Evolutionary conservation across 371 early-diverging fungal genomes (phyloP), one percentile per base, ranked within the genome.

Genomic region (Saksenaea oblongispora): DNA sequence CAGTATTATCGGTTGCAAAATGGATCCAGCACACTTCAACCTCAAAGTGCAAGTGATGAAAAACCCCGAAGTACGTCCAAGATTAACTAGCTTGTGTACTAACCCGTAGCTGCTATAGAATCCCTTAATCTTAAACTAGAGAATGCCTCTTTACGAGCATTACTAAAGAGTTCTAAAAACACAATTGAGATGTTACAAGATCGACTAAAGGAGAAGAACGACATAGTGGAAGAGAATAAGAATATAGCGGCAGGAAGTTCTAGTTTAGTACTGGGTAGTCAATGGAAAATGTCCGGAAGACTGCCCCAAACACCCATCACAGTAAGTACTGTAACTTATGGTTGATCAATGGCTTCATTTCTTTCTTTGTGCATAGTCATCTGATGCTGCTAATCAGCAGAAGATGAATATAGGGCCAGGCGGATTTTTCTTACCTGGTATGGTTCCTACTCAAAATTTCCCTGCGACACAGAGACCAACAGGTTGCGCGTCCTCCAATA

Each of bases 171-270:
- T 13, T 80, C 81, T 0, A 69, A 69, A 34, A 71, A 69, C 14
- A 78, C 78, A 0, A 78, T 80, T 64, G 56, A 70, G 17, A 72
- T 72, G 69, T 44, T 80, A 14, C 76, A 80, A 58, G 71, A 74
- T 14, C 63, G 65, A 39, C 62, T 80, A 9, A 62, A 58, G 51
- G 68, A 72, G 34, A 66, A 72, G 28, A 56, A 71, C 42, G 54
- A 58, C 18, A 54, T 53, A 44, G 41, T 39, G 14, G 67, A 65
- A 17, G 22, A 22, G 15, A 62, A 35, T 18, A 55, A 54, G 4
- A 65, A 55, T 26, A 27, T 31, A 14, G 26, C 62, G 10, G 34
- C 65, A 27, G 34, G 28, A 15, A 34, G 18, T 5, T 18, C 60
- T 53, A 59, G 70, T 3, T 56, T 80, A 27, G 66, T 77, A 18